These are phyloP conservation scores for Gossypium mustelinum DNA, from an alignment of 345 rosid species.

Conservation along the genomic window DNA sequence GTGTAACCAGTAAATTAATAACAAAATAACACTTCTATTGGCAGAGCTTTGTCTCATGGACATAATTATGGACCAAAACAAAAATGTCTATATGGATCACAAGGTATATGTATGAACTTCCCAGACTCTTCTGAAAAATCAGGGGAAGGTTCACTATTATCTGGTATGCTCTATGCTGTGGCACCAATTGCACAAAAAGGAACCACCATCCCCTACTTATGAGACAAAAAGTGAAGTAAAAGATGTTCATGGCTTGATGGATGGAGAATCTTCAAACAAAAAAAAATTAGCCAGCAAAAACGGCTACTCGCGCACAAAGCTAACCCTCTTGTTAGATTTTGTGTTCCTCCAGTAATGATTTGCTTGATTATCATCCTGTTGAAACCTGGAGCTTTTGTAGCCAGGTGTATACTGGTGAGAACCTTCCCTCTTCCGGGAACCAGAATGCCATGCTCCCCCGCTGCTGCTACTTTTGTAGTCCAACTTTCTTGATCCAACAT, in stretches of 20 bases:
- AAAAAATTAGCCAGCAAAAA: not conserved
- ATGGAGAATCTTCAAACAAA: not conserved
- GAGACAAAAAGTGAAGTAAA: not conserved
- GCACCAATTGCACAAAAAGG: not conserved
- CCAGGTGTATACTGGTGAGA: slow-evolving; percentile 25
- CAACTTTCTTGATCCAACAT: slow-evolving; percentile 22
- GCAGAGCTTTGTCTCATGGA: not conserved
- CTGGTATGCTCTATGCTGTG: not conserved
- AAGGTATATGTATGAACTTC: not conserved
- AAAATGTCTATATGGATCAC: not conserved
- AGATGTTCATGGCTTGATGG: too few species aligned
- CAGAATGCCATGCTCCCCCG: slow-evolving; percentile 37
- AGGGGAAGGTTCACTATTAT: not conserved
- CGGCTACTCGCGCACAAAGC: slow-evolving; percentile 31
- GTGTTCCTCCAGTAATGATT: slow-evolving; percentile 26
- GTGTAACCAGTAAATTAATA: not conserved
- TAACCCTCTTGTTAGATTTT: slow-evolving; percentile 38
- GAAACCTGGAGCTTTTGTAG: slow-evolving; percentile 39
- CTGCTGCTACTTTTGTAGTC: slow-evolving; percentile 30
- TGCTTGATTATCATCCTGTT: slow-evolving; percentile 28
- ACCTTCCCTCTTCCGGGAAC: slow-evolving; percentile 45
- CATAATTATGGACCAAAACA: not conserved
- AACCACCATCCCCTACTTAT: not conserved
- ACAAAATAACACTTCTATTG: not conserved
- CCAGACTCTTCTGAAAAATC: not conserved